Conservation (phyloP, 176 grass and related monocot species). For the Hordeum marinum region DNA sequence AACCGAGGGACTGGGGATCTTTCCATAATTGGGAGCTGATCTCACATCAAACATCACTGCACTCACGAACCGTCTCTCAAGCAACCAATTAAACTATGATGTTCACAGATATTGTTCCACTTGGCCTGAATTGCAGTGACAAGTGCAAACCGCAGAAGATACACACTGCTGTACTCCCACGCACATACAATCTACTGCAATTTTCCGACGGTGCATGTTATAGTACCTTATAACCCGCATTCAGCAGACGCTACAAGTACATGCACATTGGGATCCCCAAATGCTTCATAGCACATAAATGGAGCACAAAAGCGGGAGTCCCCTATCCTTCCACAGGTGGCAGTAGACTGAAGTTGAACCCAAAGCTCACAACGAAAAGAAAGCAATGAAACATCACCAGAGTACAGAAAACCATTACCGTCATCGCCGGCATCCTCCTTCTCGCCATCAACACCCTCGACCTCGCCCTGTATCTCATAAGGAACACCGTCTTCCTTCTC, state of each 20-base stretch:
- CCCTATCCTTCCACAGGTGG: not conserved
- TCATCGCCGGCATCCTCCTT: not conserved
- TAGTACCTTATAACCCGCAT: not conserved
- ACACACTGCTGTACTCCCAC: not conserved
- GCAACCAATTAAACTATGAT: not conserved
- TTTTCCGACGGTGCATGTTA: not conserved
- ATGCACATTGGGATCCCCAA: not conserved
- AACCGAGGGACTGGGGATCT: not conserved
- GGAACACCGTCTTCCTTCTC: not conserved
- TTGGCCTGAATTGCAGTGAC: not conserved
- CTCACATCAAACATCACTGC: not conserved
- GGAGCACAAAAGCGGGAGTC: not conserved
- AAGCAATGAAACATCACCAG: not conserved
- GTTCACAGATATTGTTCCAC: not conserved
- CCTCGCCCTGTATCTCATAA: constrained; percentile 21
- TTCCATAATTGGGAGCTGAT: not conserved
- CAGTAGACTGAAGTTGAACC: not conserved
- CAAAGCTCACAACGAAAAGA: not conserved
- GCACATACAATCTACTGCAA: not conserved
- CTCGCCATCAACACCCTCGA: not conserved
- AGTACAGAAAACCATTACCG: not conserved
- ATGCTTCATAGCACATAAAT: not conserved
- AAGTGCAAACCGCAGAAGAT: not conserved
- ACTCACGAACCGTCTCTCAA: not conserved
- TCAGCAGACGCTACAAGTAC: not conserved